A percentile compares a stretch with the other conserved stretches of the same genome.
These are phyloP conservation scores for Blepharisma japonicum DNA, from an alignment of 73 alveolate genomes.

Conservation along the genomic window DNA sequence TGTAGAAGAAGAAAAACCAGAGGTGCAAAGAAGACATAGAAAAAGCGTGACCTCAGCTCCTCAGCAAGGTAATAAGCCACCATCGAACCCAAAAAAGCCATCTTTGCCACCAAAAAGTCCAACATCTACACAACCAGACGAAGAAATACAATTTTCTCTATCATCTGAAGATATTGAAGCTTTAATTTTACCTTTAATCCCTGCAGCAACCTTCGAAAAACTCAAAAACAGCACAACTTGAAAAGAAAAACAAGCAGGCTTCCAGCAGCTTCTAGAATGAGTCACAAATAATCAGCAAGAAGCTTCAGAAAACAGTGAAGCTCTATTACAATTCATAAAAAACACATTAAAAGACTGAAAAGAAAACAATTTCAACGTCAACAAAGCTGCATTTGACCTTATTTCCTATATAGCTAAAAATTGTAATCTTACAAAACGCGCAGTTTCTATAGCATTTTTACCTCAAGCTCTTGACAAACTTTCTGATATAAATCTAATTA, in stretches of 20 bases:
- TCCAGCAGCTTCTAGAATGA: constrained; percentile 41
- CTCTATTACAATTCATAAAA: constrained; percentile 58
- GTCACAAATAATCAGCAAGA: constrained; percentile 38
- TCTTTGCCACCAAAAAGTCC: constrained; percentile 28
- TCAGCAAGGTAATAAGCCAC: constrained; percentile 27
- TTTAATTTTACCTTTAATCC: constrained; percentile 30
- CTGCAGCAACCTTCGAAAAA: constrained; percentile 29
- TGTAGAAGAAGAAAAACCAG: constrained; percentile 10
- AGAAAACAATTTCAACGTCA: constrained; percentile 80
- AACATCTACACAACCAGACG: constrained; percentile 33
- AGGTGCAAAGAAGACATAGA: constrained; percentile 7
- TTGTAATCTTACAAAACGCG: constrained; percentile 56
- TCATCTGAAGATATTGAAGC: constrained; percentile 57
- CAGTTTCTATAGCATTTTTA: constrained; percentile 51
- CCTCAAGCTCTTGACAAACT: constrained; percentile 62
- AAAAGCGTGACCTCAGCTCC: constrained; percentile 35
- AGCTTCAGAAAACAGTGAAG: constrained; percentile 59
- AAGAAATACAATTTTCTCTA: constrained; percentile 49
- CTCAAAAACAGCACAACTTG: constrained; percentile 51
- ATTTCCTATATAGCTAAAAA: constrained; percentile 38
- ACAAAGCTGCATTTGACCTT: constrained; percentile 67
- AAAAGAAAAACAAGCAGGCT: constrained; percentile 64
- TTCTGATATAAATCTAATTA: constrained; percentile 64
- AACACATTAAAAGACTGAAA: constrained; percentile 82
- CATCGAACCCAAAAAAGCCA: constrained; percentile 2